phyloP scores from a whole-genome alignment of 768 basidiomycete species.

The Phanerochaete sordida region DNA sequence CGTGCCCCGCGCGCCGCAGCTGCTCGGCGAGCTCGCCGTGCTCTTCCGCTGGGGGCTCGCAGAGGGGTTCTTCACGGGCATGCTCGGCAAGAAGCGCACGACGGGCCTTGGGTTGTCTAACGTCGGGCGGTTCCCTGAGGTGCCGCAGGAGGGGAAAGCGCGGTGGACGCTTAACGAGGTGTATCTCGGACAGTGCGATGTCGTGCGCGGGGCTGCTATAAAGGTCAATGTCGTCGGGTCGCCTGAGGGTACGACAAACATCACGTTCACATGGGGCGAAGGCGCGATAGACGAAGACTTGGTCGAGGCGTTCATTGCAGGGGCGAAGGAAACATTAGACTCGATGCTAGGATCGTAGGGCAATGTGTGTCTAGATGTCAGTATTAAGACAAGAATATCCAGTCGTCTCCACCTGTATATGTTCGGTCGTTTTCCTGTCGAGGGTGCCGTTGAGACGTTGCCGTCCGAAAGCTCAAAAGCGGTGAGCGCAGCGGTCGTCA shows the following conservation, averaged over 20 bases:
- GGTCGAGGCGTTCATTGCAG: background rate
- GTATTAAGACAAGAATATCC: too few species aligned
- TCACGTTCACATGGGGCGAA: background rate
- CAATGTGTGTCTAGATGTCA: too few species aligned
- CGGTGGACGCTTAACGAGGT: background rate
- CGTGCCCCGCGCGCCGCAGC: background rate
- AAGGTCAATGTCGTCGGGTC: conserved; percentile 16
- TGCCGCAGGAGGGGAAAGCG: background rate
- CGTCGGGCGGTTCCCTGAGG: background rate
- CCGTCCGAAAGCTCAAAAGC: too few species aligned
- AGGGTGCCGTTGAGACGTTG: too few species aligned
- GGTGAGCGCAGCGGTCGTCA: too few species aligned
- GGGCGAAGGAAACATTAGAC: background rate
- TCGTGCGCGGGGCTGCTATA: background rate
- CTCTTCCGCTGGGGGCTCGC: background rate
- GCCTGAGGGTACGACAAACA: background rate
- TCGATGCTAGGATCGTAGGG: background rate
- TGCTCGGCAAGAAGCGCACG: conserved; percentile 7
- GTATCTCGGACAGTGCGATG: conserved; percentile 6
- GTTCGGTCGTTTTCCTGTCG: too few species aligned
- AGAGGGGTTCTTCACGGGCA: background rate
- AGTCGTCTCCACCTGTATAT: too few species aligned
- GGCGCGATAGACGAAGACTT: background rate
- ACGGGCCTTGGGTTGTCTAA: background rate
- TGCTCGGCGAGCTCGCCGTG: background rate